Conservation (phyloP, 179 eudicot species). For the Beta lomatogona region DNA sequence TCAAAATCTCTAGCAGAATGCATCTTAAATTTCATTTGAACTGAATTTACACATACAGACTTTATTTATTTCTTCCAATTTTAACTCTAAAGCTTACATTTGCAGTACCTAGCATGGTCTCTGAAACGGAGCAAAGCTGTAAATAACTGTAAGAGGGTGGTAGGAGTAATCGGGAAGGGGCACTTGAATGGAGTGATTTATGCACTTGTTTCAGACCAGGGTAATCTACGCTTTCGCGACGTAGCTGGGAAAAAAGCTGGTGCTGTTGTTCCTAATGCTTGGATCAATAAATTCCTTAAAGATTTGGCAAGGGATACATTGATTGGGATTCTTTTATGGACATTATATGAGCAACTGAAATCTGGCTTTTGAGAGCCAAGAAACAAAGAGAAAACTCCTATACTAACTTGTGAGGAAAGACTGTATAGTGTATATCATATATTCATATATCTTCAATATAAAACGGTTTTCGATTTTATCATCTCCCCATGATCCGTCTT, state of each 20-base stretch:
- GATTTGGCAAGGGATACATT: constrained; percentile 77
- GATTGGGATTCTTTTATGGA: constrained; percentile 77
- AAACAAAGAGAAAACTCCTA: too few species aligned
- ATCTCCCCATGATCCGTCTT: too few species aligned
- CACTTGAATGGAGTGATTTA: constrained; percentile 93
- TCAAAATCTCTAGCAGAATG: background rate
- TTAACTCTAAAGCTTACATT: background rate
- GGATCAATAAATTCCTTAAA: constrained; percentile 47
- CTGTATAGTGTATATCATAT: too few species aligned
- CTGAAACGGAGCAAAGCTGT: constrained; percentile 97
- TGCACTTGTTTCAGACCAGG: constrained; percentile 73
- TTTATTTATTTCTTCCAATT: background rate
- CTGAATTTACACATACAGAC: background rate
- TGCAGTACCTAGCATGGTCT: constrained; percentile 92
- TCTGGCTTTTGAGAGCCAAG: constrained; percentile 23
- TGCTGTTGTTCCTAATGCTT: constrained; percentile 37
- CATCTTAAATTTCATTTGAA: background rate
- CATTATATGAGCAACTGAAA: constrained; percentile 60
- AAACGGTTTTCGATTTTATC: too few species aligned
- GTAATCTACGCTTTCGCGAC: constrained; percentile 77
- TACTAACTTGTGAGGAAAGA: too few species aligned
- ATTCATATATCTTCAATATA: too few species aligned
- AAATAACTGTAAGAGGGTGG: constrained; percentile 68
- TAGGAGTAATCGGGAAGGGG: constrained; percentile 93
- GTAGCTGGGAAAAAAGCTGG: constrained; percentile 62